Conservation (phyloP, 306 rosid genomes). For the Calophaca sinica region DNA sequence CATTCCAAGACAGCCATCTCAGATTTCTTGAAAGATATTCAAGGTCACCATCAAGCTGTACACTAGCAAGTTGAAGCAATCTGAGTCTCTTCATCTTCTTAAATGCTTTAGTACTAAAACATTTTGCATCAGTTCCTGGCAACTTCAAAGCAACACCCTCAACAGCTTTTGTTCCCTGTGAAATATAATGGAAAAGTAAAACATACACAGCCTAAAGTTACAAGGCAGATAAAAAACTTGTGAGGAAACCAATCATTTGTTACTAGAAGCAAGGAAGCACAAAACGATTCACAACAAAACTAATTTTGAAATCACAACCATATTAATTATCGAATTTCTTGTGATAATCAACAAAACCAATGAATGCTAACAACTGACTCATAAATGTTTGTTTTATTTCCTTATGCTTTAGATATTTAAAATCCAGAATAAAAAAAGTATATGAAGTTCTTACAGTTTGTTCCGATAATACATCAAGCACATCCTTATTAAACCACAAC, state of each 20-base stretch:
- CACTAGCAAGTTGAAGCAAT: constrained; percentile 24
- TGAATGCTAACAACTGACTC: not conserved
- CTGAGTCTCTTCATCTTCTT: constrained; percentile 39
- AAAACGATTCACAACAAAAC: not conserved
- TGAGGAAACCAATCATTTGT: not conserved
- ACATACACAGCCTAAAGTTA: not conserved
- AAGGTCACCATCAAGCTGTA: constrained; percentile 39
- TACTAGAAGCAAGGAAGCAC: not conserved
- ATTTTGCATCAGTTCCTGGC: not conserved
- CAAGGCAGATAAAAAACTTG: not conserved
- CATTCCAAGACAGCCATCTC: constrained; percentile 40
- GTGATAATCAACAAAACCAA: not conserved
- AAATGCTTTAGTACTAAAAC: constrained; percentile 25
- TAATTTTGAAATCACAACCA: not conserved
- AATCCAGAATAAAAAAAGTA: not conserved
- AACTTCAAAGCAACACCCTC: constrained; percentile 46
- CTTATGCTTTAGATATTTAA: not conserved
- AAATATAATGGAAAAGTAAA: not conserved
- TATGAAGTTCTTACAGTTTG: not conserved
- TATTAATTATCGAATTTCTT: not conserved
- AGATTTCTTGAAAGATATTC: constrained; percentile 22
- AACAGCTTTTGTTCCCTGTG: constrained; percentile 36
- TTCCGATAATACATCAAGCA: not conserved
- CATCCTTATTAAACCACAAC: not conserved
- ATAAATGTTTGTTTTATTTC: not conserved